These are phyloP conservation scores for Pseudoturritis turrita DNA, from an alignment of 345 rosid genomes.

Conservation along the genomic window DNA sequence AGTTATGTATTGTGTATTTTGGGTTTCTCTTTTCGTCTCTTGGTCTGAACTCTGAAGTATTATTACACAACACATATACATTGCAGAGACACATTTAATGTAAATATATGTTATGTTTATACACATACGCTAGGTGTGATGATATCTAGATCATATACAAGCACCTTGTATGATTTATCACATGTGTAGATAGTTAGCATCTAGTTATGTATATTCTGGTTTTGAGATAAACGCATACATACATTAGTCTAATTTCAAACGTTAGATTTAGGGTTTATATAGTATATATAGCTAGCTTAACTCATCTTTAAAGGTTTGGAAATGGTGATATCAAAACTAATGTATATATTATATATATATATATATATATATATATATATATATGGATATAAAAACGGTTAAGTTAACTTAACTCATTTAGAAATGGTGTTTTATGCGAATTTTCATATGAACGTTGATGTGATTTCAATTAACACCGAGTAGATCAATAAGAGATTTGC, in stretches of 20 bases:
- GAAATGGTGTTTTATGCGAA: not conserved
- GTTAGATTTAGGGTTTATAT: not conserved
- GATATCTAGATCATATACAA: not conserved
- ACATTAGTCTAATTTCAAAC: not conserved
- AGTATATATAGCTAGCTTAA: not conserved
- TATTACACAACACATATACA: not conserved
- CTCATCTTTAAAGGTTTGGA: not conserved
- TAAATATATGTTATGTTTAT: not conserved
- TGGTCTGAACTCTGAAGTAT: constrained; percentile 18
- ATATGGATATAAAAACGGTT: too few relatives aligned
- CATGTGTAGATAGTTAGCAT: not conserved
- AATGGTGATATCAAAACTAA: not conserved
- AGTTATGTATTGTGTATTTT: constrained; percentile 12
- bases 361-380: not conserved
- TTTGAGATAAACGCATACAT: not conserved
- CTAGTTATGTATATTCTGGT: not conserved
- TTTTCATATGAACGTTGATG: not conserved
- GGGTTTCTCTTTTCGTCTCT: constrained; percentile 15
- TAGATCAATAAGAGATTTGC: too few relatives aligned
- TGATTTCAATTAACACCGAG: not conserved
- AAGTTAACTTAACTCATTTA: too few relatives aligned
- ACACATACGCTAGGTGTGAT: not conserved
- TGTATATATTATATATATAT: not conserved
- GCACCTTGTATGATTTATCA: not conserved
- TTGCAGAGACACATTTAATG: constrained; percentile 9